These are phyloP conservation scores for Hymenoscyphus repandus DNA, from an alignment of 2,329 filamentous ascomycete species.

Conservation along the genomic window DNA sequence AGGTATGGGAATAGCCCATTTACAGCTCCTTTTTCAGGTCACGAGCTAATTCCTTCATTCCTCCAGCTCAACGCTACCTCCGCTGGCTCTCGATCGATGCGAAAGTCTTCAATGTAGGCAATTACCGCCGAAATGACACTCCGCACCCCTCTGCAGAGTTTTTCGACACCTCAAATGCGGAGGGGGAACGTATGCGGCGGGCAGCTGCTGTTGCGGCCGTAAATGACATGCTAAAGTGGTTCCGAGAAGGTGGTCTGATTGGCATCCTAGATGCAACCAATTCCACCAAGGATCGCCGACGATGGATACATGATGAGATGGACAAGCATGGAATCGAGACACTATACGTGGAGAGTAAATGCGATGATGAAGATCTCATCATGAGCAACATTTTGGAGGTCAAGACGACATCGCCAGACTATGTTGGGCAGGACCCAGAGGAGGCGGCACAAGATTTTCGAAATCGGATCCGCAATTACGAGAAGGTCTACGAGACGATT, in stretches of 20 bases:
- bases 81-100: conserved; percentile 94
- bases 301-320: conserved; percentile 85
- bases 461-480: conserved; percentile 92
- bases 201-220: conserved; percentile 90
- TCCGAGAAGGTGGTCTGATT: conserved; percentile 73
- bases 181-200: conserved; percentile 82
- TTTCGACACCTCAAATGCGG: conserved; percentile 84
- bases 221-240: conserved; percentile 92
- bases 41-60: conserved; percentile 6
- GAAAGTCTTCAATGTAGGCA: conserved; percentile 95
- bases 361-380: conserved; percentile 91
- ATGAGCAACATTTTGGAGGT: conserved; percentile 98
- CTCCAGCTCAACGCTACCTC: conserved; percentile 80
- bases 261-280: conserved; percentile 97
- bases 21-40: conserved; percentile 3
- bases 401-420: conserved; percentile 94
- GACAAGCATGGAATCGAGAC: conserved; percentile 75
- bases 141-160: conserved; percentile 91
- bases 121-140: conserved; percentile 83
- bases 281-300: conserved; percentile 80
- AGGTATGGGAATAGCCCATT: conserved; percentile 48
- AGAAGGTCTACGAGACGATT: conserved; percentile 93
- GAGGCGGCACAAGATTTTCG: conserved; percentile 86
- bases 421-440: conserved; percentile 89
- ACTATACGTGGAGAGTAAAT: conserved; percentile 94